A percentile compares a stretch with the other conserved stretches of the same genome.
Evolutionary conservation across 2,329 filamentous ascomycete genomes (phyloP).

Genomic region (Xylariaceae sp.): DNA sequence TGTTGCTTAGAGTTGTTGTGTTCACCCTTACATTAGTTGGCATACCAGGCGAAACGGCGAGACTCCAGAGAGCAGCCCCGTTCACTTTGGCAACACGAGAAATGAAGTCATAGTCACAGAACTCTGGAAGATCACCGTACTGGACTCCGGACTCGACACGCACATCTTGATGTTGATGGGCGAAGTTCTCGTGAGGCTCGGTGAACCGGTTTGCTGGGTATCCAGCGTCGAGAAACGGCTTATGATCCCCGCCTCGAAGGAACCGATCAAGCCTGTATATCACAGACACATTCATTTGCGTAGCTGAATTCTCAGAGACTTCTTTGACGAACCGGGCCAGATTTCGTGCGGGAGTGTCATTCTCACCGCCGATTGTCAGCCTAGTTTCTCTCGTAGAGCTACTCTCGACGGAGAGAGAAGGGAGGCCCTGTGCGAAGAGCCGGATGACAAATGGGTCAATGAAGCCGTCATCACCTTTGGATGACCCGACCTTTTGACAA

Average conservation of each 20-base stretch:
- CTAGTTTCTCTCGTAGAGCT: slow-evolving; percentile 33
- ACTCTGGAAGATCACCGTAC: slow-evolving; percentile 53
- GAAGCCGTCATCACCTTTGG: slow-evolving; percentile 41
- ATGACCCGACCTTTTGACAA: slow-evolving; percentile 43
- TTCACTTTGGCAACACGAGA: slow-evolving; percentile 53
- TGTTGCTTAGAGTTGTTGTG: slow-evolving; percentile 43
- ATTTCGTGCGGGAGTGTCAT: slow-evolving; percentile 52
- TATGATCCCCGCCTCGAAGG: slow-evolving; percentile 54
- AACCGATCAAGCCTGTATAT: slow-evolving; percentile 55
- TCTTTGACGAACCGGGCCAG: slow-evolving; percentile 53
- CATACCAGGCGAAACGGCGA: slow-evolving; percentile 48
- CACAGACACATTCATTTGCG: slow-evolving; percentile 52
- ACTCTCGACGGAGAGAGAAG: slow-evolving; percentile 36
- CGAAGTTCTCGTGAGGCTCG: slow-evolving; percentile 54
- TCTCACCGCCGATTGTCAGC: slow-evolving; percentile 47
- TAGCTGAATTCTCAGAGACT: slow-evolving; percentile 47
- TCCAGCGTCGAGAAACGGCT: slow-evolving; percentile 51
- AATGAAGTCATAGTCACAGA: slow-evolving; percentile 54
- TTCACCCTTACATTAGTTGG: slow-evolving; percentile 48
- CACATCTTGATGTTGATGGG: slow-evolving; percentile 54
- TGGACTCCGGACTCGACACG: slow-evolving; percentile 43
- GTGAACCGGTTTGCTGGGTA: slow-evolving; percentile 54
- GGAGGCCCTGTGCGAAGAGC: slow-evolving; percentile 50
- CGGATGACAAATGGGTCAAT: slow-evolving; percentile 49
- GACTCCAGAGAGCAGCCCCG: slow-evolving; percentile 49